Percentiles rank a stretch among this genome's conserved stretches.
phyloP scores from a whole-genome alignment of 2,329 filamentous ascomycete species.

The Fusarium sp. region DNA sequence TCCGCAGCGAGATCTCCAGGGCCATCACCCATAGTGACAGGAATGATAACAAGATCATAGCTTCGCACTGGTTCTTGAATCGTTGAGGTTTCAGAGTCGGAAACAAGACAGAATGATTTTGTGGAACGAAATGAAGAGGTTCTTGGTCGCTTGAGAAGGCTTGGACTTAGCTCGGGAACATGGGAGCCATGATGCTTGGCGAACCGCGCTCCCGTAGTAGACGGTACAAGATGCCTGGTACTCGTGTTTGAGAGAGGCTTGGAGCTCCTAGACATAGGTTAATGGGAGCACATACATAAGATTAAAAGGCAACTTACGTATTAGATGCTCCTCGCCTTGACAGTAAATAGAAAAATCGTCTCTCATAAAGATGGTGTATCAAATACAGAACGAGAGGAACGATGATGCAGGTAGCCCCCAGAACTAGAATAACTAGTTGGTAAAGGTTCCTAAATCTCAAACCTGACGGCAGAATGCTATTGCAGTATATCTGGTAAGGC shows the following conservation, averaged over 20 bases:
- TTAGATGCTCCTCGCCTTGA: not conserved
- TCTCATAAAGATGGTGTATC: not conserved
- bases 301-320: not conserved
- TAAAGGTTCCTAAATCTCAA: not conserved
- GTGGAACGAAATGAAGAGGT: constrained; percentile 6
- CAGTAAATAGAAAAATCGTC: not conserved
- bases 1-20: not conserved
- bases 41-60: constrained; percentile 2
- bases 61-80: not conserved
- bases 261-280: not conserved
- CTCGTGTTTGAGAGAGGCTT: not conserved
- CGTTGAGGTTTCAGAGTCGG: not conserved
- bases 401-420: not conserved
- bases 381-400: not conserved
- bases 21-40: not conserved
- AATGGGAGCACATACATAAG: not conserved
- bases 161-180: not conserved
- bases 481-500: not conserved
- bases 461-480: not conserved
- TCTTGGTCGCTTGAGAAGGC: not conserved
- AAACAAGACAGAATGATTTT: constrained; percentile 1
- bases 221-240: not conserved
- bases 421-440: not conserved
- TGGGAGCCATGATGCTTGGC: not conserved
- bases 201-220: not conserved